Evolutionary conservation across 805 yeast genomes (phyloP), one percentile per base, ranked within the genome.

Genomic region (Saitoella complicata): DNA sequence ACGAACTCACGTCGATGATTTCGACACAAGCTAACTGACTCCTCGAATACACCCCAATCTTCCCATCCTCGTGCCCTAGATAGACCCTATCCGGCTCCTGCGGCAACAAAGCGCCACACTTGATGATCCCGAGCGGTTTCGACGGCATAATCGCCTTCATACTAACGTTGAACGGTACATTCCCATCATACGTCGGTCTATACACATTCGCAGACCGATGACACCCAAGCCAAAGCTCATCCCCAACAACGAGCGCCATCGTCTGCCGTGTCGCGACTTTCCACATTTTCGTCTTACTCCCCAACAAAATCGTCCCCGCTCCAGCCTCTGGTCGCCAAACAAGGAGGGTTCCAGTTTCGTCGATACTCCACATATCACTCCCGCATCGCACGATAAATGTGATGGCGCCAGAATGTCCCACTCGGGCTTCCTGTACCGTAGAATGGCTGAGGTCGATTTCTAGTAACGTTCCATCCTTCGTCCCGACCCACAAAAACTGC

Each of bases 11-110:
- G 6, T 51, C 58, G 29, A 64, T 55, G 32, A 55, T 53, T 13
- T 61, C 57, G 5, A 57, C 44, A 10, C 60, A 61, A 3, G 53
- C 42, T 42, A 51, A 41, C 34, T 45, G 39, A 0, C 59, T 32
- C 3, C 48, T 44, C 3, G 60, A 54, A 45, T 52, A 59, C 5
- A 62, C 56, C 1, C 64, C 48, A 12, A 65, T 52, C 33, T 58
- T 52, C 5, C 69, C 69, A 45, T 62, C 65, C 10, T 64, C 65
- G 35, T 63, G 68, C 9, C 69, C 69, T 47, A 64, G 58, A 40
- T 56, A 63, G 1, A 60, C 60, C 29, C 46, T 36, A 21, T 58
- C 64, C 1, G 55, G 52, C 13, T 35, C 49, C 39, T 39, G 13
- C 11, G 49, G 51, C n/a, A 50, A 37, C 13, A 36, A 41, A 1